phyloP scores from a whole-genome alignment of 305 asterid species.

The Vinca major region DNA sequence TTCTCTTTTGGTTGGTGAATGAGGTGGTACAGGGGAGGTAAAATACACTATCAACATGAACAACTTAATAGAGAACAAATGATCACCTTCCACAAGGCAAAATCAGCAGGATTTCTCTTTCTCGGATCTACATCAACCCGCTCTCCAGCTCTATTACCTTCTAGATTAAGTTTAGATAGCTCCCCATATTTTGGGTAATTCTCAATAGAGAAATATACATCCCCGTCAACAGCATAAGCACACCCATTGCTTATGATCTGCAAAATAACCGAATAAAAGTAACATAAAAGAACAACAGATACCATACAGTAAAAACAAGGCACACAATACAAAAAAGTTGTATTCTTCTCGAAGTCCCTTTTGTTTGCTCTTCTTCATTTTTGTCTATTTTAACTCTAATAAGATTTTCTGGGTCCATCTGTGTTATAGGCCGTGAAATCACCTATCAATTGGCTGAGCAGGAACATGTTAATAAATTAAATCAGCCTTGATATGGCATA shows the following conservation, averaged over 20 bases:
- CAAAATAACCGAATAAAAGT: constrained; percentile 3
- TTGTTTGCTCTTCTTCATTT: too few relatives aligned
- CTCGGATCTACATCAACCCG: constrained; percentile 73
- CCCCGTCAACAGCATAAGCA: constrained; percentile 79
- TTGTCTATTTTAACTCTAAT: too few relatives aligned
- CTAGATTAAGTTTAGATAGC: constrained; percentile 67
- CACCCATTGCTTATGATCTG: constrained; percentile 65
- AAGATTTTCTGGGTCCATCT: too few relatives aligned
- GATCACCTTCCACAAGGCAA: constrained; percentile 86
- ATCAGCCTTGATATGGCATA: too few relatives aligned
- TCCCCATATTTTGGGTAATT: constrained; percentile 61
- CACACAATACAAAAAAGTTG: not conserved
- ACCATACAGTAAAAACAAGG: not conserved
- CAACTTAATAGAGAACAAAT: not conserved
- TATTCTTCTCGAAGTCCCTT: too few relatives aligned
- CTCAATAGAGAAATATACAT: constrained; percentile 81
- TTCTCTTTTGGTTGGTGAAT: not conserved
- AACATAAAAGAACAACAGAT: not conserved
- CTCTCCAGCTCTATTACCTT: constrained; percentile 79
- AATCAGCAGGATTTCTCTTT: constrained; percentile 71
- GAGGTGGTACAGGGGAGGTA: not conserved
- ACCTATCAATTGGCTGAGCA: too few relatives aligned
- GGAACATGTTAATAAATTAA: too few relatives aligned
- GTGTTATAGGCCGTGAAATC: too few relatives aligned
- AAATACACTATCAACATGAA: not conserved